Evolutionary conservation across 202 grass and related monocot species (phyloP), one percentile per base, ranked within the genome.

Genomic region (Elaeis oleifera): DNA sequence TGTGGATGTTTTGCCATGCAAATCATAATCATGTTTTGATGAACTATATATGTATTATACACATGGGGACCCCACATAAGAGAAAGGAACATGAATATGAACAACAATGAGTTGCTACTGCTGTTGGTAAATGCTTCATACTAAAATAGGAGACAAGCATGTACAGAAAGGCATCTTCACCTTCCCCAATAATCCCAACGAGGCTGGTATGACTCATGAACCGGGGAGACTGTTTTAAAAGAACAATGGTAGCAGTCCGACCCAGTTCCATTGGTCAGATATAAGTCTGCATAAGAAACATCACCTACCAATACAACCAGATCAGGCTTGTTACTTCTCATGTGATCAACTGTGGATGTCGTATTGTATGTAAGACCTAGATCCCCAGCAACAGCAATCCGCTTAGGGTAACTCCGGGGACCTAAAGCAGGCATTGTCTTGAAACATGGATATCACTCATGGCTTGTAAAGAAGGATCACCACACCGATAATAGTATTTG

Each of bases 151-250:
- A 44, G 36, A 44, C 11, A 23, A 56, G 52, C 18, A 11, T 44
- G 17, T 28, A 48, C 2, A 5, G 4, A 5, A 23, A 60, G 27
- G 4, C 16, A 23, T 19, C 31, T 49, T 18, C 36, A 95, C 90
- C 86, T 84, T 68, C 90, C 90, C 90, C 86, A 95, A 75, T 90
- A 95, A 58, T 95, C 90, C 83, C 86, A 95, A 1, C 90, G 90
- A 7, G 80, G 83, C 54, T 95, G 90, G 58, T 84, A 95, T 4
- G 90, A 86, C 78, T 95, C 86, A 29, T 95, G 90, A 64, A 95
- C 82, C 17, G 86, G 90, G 1, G 90, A 44, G 36, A 44, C 36
- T 87, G 3, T 79, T 64, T 48, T 39, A 69, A 69, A 95, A 95
- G 61, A 18, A 61, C 86, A 95, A 39, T 78, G 83, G 63, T 95